Base-by-base conservation (phyloP, 2,329 filamentous ascomycete species). In the Exophiala sideris region DNA sequence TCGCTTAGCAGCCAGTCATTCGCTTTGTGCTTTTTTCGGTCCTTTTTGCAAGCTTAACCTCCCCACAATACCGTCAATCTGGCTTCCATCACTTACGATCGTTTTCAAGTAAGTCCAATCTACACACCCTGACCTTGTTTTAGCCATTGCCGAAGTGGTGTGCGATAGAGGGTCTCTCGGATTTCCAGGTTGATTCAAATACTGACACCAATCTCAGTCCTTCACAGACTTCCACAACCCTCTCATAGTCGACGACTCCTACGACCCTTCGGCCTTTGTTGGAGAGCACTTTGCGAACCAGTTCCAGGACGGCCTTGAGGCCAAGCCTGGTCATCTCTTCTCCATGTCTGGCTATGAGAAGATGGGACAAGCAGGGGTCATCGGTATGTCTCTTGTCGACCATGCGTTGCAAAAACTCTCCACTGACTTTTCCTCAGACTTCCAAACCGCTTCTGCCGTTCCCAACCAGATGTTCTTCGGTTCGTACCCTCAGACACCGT, bases 321-420 rank as follows among this genome's bases (percentile, higher is more conserved):
- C 76, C 73, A 79, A 77, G 70, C 74, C 76, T 72, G 78, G 83
- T 78, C 73, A 83, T 76, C 74, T 84, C 66, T 76, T 88, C 74
- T 84, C 87, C 73, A 91, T 91, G 87, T 87, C 88, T 72, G 86
- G 86, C 74, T 91, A 90, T 79, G 79, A 80, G 68, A 95, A 95
- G 75, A 74, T 83, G 55, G 84, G 87, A 71, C 79, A 85, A 73
- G 79, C 86, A 71, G 57, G 52, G 35, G 49, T 57, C 39, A 47
- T 51, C 9, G 52, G 57, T 60, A 57, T 35, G 57, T 54, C 5
- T 18, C 40, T 21, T 7, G 10, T n/a, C 8, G 39, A 21, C 21
- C 29, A n/a, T 18, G 3, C 5, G 3, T 36, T 9, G 18, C 18
- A 14, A n/a, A 20, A 18, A 3, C 8, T n/a, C 32, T n/a, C 20